Evolutionary conservation across 805 yeast genomes (phyloP), one percentile per base, ranked within the genome.

Genomic region (Ogataea ramenticola): DNA sequence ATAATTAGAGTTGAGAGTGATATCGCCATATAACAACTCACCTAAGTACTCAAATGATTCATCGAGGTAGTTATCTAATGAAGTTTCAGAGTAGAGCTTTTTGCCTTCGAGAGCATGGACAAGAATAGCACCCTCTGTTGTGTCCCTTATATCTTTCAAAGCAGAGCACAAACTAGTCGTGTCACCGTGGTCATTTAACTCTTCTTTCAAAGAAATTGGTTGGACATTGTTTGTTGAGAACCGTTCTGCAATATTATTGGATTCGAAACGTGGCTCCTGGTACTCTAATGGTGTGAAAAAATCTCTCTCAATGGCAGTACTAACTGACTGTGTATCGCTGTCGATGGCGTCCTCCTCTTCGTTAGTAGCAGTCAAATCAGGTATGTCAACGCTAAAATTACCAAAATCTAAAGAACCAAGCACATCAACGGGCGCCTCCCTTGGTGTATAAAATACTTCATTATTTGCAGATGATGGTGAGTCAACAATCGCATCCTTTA

Each of bases 21-120:
- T 34, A 43, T 58, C 55, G n/a, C 60, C 62, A 10, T 58, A 54
- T 4, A 68, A 43, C 6, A 64, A 45, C 2, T 60, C 61, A 2
- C 71, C 76, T 21, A 75, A 55, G 46, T 74, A 75, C 0, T 65
- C 64, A 50, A 64, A 74, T 0, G 79, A 74, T 11, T 41, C 43
- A 40, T 8, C 24, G 8, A 47, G 41, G 32, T 45, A 41, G 15
- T 38, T 41, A 7, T 41, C 36, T 20, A 49, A n/a, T 2, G 62
- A 53, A 9, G 48, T 40, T 17, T 36, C 40, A 14, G 58, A 49
- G n/a, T 42, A 12, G 1, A 43, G 21, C 22, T 50, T 39, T 21
- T 45, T 47, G 12, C 49, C 49, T 29, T 47, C 43, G 43, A 48
- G 35, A 9, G 48, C 48, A 12, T 43, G 44, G 12, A 50, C 43